A percentile compares a stretch with the other conserved stretches of the same genome.
Evolutionary conservation across 768 basidiomycete species (phyloP).

Genomic region (Leccinum variicolor): DNA sequence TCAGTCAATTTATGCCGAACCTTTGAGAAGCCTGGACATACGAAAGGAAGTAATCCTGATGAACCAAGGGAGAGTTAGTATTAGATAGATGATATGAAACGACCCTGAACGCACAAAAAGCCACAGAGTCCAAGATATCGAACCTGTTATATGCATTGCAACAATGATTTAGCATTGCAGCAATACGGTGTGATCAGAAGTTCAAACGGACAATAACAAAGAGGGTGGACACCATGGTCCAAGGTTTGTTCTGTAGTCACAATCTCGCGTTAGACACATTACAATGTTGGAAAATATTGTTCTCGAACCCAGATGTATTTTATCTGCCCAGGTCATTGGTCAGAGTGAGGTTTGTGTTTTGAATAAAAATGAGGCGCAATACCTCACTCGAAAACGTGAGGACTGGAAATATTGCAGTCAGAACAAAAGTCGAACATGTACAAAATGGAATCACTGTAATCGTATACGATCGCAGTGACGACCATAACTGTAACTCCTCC

Average conservation of each 20-base stretch:
- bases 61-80: too few relatives aligned
- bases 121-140: neutral
- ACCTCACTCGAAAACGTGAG: constrained; percentile 11
- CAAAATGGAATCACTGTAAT: neutral
- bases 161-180: too few relatives aligned
- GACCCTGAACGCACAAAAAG: neutral
- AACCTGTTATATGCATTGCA: neutral
- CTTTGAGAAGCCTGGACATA: too few relatives aligned
- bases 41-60: too few relatives aligned
- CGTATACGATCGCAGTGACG: neutral
- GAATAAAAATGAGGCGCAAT: too few relatives aligned
- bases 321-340: too few relatives aligned
- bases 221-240: constrained; percentile 9
- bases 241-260: constrained; percentile 1
- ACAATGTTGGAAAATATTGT: too few relatives aligned
- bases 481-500: neutral
- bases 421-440: neutral
- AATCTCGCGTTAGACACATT: neutral
- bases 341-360: too few relatives aligned
- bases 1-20: neutral
- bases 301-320: constrained; percentile 10
- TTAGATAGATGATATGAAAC: too few relatives aligned
- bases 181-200: too few relatives aligned
- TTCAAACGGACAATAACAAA: constrained; percentile 7
- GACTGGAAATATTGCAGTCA: neutral